Base-by-base conservation (phyloP, 2,329 filamentous ascomycete species). In the Drechslerella stenobrocha region DNA sequence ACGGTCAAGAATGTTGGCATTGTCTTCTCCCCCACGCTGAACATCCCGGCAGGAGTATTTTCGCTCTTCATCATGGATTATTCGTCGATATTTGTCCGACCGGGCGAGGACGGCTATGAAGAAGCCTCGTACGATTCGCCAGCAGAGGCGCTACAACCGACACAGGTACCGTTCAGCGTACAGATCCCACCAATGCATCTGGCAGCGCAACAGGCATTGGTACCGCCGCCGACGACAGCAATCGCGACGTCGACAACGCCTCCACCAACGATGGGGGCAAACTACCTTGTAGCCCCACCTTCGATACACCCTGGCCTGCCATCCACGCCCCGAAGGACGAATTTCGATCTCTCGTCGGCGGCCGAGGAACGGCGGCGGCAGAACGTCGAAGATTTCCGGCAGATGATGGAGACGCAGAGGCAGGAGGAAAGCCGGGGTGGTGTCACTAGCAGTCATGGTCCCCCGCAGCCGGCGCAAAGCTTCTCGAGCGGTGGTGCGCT, bases 21-120 rank as follows among this genome's bases (percentile, higher is more conserved):
- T 73, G 92, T 98, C 59, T 98, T 98, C 76, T 95, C 93, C 13
- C 93, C 93, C 0, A 97, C 93, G 0, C 82, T 98, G 55, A 97
- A 97, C 76, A 96, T 98, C 42, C 92, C 93, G 0, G 90, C 90
- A 0, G 91, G 92, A 0, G 87, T 98, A 8, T 96, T 98, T 75
- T 90, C 91, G 2, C 83, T 95, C 76, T 93, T 98, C 76, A 81
- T 98, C 61, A 91, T 93, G 70, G 91, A 97, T 74, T 96, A 90
- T 74, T 83, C 88, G 70, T 83, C 82, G 40, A 92, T 98, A 47
- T 98, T 97, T 74, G 87, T 87, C 18, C 81, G 86, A 45, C 80
- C 84, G 15, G 82, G 87, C 0, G 84, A 87, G 71, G 81, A 84
- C 52, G 85, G 86, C 58, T 81, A 84, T 45, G 72, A 75, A 34